phyloP scores from a whole-genome alignment of 2,329 filamentous ascomycete genomes.

The Tympanopsis confertula region DNA sequence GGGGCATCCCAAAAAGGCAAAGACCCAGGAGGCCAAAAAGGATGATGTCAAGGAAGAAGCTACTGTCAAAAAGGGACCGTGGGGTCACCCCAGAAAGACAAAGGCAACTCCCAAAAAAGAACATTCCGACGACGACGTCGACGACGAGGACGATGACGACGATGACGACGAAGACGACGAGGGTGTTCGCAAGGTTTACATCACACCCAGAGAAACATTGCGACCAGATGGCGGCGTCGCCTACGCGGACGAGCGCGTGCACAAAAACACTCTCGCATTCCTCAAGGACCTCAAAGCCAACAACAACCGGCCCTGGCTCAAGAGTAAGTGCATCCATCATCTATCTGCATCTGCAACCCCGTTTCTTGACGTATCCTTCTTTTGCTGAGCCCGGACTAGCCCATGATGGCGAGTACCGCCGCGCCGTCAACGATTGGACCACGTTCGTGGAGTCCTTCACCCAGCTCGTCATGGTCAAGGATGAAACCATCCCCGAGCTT shows the following conservation, averaged over 20 bases:
- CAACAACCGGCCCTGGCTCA: constrained; percentile 47
- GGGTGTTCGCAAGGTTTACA: constrained; percentile 21
- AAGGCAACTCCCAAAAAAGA: neutral
- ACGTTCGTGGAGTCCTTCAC: constrained; percentile 65
- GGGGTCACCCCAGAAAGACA: constrained; percentile 7
- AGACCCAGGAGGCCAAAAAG: neutral
- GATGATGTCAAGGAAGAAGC: too few relatives aligned
- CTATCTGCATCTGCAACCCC: too few relatives aligned
- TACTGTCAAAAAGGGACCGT: constrained; percentile 14
- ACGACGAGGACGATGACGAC: constrained; percentile 20
- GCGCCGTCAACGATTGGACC: constrained; percentile 70
- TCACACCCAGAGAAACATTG: constrained; percentile 27
- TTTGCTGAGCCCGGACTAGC: constrained; percentile 32
- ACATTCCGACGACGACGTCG: constrained; percentile 3
- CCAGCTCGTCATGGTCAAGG: constrained; percentile 56
- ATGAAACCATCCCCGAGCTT: constrained; percentile 76
- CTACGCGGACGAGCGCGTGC: constrained; percentile 39
- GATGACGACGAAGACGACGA: constrained; percentile 19
- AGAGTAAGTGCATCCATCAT: constrained; percentile 35
- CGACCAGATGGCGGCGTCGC: constrained; percentile 26
- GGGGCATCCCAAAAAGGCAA: constrained; percentile 7
- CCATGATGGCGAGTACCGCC: constrained; percentile 69
- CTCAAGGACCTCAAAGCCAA: constrained; percentile 46
- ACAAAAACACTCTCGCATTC: constrained; percentile 46
- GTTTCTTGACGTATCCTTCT: constrained; percentile 3